phyloP scores from a whole-genome alignment of 306 rosid species.

The Spatholobus suberectus region DNA sequence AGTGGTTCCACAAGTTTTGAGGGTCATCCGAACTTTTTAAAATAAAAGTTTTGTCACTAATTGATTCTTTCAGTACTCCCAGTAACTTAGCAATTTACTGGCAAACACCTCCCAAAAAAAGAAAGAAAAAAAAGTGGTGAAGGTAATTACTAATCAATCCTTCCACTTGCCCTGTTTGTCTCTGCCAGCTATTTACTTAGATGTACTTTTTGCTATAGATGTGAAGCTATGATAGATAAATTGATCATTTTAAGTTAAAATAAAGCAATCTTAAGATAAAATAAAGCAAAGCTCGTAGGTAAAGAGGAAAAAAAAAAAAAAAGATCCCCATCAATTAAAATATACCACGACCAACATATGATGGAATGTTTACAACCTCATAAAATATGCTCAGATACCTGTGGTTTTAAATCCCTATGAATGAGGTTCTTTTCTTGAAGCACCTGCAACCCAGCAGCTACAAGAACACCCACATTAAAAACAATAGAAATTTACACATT shows the following conservation, averaged over 20 bases:
- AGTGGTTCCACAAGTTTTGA: neutral
- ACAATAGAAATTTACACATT: conserved; percentile 5
- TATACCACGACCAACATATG: neutral
- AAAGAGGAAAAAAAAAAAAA: neutral
- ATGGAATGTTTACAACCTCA: conserved; percentile 3
- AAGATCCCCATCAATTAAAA: neutral
- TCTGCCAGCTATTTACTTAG: neutral
- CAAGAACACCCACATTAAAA: conserved; percentile 44
- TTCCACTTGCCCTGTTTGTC: conserved; percentile 1
- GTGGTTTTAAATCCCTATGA: conserved; percentile 97
- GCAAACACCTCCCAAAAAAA: neutral
- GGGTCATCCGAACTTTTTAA: neutral
- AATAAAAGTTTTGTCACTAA: neutral
- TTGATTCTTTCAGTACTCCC: neutral
- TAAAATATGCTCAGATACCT: conserved; percentile 57
- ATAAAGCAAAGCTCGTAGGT: neutral
- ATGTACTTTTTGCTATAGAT: neutral
- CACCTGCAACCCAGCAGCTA: conserved; percentile 85
- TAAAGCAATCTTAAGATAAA: neutral
- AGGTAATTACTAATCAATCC: neutral
- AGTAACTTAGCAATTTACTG: neutral
- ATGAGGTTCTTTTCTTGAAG: conserved; percentile 93
- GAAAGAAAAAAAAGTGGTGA: neutral
- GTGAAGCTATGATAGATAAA: conserved; percentile 14
- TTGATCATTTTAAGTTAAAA: neutral